Conservation (phyloP, 202 grass and related monocot genomes). For the Saccharum hybrid region DNA sequence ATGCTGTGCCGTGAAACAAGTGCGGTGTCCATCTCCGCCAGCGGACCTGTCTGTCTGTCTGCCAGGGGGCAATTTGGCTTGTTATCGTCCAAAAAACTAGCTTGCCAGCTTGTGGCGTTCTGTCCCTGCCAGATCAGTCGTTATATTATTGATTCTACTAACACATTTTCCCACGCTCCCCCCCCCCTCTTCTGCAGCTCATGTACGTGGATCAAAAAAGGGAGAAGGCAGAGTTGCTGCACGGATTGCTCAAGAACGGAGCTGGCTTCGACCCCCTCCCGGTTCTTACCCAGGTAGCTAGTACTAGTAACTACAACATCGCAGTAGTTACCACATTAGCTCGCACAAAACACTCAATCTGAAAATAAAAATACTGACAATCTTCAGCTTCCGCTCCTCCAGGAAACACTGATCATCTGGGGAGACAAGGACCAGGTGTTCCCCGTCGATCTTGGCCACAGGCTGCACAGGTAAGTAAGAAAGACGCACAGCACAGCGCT, state of each 20-base stretch:
- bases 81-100: background rate
- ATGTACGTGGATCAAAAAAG: conserved; percentile 77
- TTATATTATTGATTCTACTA: too few relatives aligned
- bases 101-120: background rate
- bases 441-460: conserved; percentile 62
- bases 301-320: background rate
- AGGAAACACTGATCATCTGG: conserved; percentile 85
- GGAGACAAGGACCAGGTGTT: conserved; percentile 88
- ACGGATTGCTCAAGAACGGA: conserved; percentile 65
- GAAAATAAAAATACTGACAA: background rate
- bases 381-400: background rate
- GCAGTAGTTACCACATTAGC: background rate
- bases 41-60: too few relatives aligned
- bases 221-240: conserved; percentile 75
- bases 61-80: too few relatives aligned
- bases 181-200: conserved; percentile 38
- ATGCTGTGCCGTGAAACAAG: too few relatives aligned
- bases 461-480: conserved; percentile 62
- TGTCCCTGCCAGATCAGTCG: background rate
- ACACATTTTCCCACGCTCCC: too few relatives aligned
- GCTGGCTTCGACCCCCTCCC: conserved; percentile 66
- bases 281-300: conserved; percentile 76
- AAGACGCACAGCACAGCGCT: background rate
- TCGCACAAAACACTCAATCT: too few relatives aligned
- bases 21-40: too few relatives aligned